Evolutionary conservation across 2,329 filamentous ascomycete species (phyloP).

Genomic region (Raffaelea ambrosiae): DNA sequence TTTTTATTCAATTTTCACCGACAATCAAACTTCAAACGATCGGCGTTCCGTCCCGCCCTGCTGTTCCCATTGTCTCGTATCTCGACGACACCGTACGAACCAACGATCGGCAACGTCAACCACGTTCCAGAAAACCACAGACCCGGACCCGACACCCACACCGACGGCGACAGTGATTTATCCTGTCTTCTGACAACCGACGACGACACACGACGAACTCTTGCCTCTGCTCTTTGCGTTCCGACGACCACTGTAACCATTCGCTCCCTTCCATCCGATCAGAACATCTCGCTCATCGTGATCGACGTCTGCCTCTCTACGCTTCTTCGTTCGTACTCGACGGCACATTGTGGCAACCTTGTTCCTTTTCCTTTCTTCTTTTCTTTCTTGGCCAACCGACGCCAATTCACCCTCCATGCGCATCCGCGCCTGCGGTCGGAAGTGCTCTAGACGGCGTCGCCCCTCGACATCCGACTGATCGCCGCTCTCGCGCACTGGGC

Average conservation of each 20-base stretch:
- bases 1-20: not conserved
- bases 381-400: not conserved
- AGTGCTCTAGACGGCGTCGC: not conserved
- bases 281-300: no score
- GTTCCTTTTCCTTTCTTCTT: not conserved
- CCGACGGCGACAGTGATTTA: no score
- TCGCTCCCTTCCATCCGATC: no score
- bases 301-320: no score
- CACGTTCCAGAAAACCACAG: not conserved
- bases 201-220: no score
- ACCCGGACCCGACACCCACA: no score
- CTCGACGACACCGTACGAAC: not conserved
- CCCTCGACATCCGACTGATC: not conserved
- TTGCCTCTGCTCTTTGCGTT: no score
- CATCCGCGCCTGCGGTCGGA: not conserved
- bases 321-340: no score
- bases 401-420: not conserved
- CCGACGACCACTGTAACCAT: no score
- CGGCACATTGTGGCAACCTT: not conserved
- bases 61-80: not conserved
- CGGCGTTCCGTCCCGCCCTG: constrained; percentile 1
- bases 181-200: no score
- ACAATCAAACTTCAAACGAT: constrained; percentile 5
- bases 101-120: not conserved
- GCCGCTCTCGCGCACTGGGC: no score